These are phyloP conservation scores for Didymella segeticola DNA, from an alignment of 2,329 filamentous ascomycete species.

Conservation along the genomic window DNA sequence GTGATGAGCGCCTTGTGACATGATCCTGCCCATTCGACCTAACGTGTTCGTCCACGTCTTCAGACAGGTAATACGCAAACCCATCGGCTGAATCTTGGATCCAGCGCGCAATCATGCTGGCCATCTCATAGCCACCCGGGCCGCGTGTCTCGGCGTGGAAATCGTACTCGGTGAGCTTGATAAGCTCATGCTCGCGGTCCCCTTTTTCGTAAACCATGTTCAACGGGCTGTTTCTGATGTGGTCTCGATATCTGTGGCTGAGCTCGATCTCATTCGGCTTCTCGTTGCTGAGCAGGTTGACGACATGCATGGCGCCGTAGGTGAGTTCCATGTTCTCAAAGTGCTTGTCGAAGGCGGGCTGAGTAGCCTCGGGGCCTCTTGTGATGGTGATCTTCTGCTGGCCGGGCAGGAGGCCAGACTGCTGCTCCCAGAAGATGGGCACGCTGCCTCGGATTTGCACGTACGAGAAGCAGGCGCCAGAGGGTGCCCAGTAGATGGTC, in stretches of 20 bases:
- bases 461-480: constrained; percentile 84
- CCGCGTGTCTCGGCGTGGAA: constrained; percentile 95
- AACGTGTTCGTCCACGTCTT: constrained; percentile 68
- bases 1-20: constrained; percentile 57
- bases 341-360: constrained; percentile 94
- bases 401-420: constrained; percentile 82
- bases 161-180: constrained; percentile 88
- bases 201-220: constrained; percentile 64
- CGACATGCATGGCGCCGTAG: constrained; percentile 89
- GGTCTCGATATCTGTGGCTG: constrained; percentile 77
- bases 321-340: constrained; percentile 84
- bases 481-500: constrained; percentile 85
- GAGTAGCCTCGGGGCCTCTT: constrained; percentile 85
- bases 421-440: constrained; percentile 96
- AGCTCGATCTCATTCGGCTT: constrained; percentile 88
- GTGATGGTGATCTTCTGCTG: constrained; percentile 95
- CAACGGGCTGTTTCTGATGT: constrained; percentile 77
- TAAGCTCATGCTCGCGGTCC: constrained; percentile 71
- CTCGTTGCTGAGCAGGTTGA: constrained; percentile 90
- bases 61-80: constrained; percentile 90
- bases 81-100: constrained; percentile 81
- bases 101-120: constrained; percentile 79
- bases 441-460: constrained; percentile 92
- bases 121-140: constrained; percentile 86
- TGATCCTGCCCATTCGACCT: constrained; percentile 51